phyloP scores from a whole-genome alignment of 176 grass and related monocot species.

The Puya raimondii region DNA sequence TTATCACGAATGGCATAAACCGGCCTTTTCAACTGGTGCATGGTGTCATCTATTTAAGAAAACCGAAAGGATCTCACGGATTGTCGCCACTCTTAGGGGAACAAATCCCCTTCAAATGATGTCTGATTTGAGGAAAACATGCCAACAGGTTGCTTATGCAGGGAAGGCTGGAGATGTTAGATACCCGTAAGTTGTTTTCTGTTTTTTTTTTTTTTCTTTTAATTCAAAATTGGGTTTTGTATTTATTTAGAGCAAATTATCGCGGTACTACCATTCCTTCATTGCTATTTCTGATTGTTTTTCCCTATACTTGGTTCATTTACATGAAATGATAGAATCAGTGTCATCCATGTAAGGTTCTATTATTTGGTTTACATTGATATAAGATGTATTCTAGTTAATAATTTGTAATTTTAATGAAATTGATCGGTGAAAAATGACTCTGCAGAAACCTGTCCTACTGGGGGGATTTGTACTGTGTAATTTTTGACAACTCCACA shows the following conservation, averaged over 20 bases:
- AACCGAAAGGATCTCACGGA: constrained; percentile 64
- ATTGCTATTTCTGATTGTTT: background rate
- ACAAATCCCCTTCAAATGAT: constrained; percentile 95
- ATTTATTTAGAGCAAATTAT: background rate
- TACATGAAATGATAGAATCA: background rate
- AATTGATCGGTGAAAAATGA: constrained; percentile 20
- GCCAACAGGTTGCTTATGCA: constrained; percentile 87
- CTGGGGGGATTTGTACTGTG: constrained; percentile 83
- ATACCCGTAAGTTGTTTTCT: constrained; percentile 76
- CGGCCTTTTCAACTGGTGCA: constrained; percentile 80
- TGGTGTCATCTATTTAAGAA: constrained; percentile 85
- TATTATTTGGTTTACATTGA: background rate
- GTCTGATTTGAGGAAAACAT: constrained; percentile 83
- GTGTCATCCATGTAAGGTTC: background rate
- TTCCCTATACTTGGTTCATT: too few species aligned
- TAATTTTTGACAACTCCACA: constrained; percentile 1
- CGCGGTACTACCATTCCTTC: background rate
- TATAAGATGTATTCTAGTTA: constrained; percentile 7
- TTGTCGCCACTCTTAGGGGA: constrained; percentile 78
- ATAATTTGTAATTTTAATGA: constrained; percentile 10
- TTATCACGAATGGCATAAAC: constrained; percentile 84
- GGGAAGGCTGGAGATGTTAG: constrained; percentile 87
- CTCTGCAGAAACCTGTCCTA: constrained; percentile 76
- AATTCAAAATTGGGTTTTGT: background rate
- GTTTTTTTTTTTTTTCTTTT: constrained; percentile 10